Evolutionary conservation across 257 asterid species (phyloP), one percentile per base, ranked within the genome.

Genomic region (Henckelia pumila): DNA sequence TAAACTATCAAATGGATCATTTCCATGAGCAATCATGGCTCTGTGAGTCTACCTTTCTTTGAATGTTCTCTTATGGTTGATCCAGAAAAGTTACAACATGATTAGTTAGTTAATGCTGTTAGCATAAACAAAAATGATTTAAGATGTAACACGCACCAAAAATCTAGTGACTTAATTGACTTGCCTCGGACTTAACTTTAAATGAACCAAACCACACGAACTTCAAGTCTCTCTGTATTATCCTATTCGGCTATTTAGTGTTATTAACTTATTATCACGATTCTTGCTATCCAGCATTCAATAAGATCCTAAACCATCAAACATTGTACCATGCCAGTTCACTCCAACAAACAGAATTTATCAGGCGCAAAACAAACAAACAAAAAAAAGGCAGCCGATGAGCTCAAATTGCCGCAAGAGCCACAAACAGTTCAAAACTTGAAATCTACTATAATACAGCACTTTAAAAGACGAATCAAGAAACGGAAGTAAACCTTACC

Each of bases 401-500:
- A 57, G 30, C 63, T 28, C 61, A 67, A 78, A 19, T 61, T 29
- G 66, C 50, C 28, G 67, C 47, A 58, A 66, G 56, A 21, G 25
- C 17, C 56, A 62, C 33, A 56, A 57, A 47, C 29, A 17, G 64
- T 50, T 71, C 66, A 61, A 64, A 33, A 47, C 21, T 47, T 47
- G 55, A 47, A 16, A 4, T 16, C 20, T 17, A 6, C 55, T 1
- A 17, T 3, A 40, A 40, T 14, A 40, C 14, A 40, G n/a, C 1
- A 4, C 20, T 47, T 3, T 5, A 44, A 44, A 16, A 40, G 35
- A 26, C 32, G 32, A 3, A 4, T 32, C 23, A 11, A 37, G 20
- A 26, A 35, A 52, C 22, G 5, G 8, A 75, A 68, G 64, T 1
- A 55, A 30, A 93, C 97, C 97, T 93, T 86, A 93, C 97, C 97